phyloP scores from a whole-genome alignment of 805 yeast genomes.

The Pichia californica region DNA sequence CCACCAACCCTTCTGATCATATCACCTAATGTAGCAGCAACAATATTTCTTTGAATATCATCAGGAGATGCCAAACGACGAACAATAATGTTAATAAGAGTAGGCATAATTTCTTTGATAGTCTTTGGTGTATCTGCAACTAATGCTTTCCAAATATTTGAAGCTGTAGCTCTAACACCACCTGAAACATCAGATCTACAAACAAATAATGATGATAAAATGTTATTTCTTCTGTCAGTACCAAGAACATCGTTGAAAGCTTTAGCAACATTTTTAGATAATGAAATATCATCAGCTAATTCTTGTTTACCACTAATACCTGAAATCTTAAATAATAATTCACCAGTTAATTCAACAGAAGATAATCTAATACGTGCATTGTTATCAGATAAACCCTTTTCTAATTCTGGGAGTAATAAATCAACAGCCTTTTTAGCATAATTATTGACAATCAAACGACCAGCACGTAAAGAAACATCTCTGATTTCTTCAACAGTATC shows the following conservation, averaged over 20 bases:
- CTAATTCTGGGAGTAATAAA: conserved; percentile 87
- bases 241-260: conserved; percentile 77
- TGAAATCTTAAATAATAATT: conserved; percentile 85
- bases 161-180: conserved; percentile 80
- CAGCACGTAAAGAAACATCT: conserved; percentile 87
- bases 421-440: conserved; percentile 93
- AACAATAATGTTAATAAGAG: conserved; percentile 73
- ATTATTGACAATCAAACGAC: conserved; percentile 83
- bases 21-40: conserved; percentile 92
- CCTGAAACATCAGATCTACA: conserved; percentile 91
- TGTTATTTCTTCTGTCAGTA: conserved; percentile 77
- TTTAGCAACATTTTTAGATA: conserved; percentile 46
- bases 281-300: conserved; percentile 47
- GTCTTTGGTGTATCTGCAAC: conserved; percentile 95
- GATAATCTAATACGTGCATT: conserved; percentile 85
- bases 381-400: conserved; percentile 75
- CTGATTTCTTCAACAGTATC: conserved; percentile 82
- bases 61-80: conserved; percentile 79
- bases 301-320: conserved; percentile 81
- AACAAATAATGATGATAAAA: conserved; percentile 79
- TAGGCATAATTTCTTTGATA: conserved; percentile 83
- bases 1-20: conserved; percentile 91
- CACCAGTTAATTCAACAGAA: conserved; percentile 94
- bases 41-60: conserved; percentile 72
- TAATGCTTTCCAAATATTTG: conserved; percentile 94